Evolutionary conservation across 108 stramenopile genomes (phyloP).

Genomic region (Phaeodactylum tricornutum): DNA sequence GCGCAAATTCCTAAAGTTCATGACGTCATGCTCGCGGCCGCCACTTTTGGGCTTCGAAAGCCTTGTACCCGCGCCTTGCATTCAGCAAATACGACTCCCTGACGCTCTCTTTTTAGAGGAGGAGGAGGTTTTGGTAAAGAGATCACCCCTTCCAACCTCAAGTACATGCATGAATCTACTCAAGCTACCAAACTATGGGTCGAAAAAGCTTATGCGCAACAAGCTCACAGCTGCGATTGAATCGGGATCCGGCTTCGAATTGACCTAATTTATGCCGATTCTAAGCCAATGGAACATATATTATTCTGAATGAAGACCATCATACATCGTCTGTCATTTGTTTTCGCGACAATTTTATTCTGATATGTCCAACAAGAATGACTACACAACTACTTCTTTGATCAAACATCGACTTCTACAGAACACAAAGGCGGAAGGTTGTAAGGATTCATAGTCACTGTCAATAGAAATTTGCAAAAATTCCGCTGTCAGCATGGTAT

Average conservation of each 20-base stretch:
- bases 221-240: constrained; percentile 95
- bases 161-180: constrained; percentile 97
- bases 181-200: constrained; percentile 92
- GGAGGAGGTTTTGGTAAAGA: constrained; percentile 36
- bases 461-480: too few species aligned
- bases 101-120: constrained; percentile 27
- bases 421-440: too few species aligned
- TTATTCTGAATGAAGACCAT: too few species aligned
- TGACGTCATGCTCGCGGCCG: constrained; percentile 91
- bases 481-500: too few species aligned
- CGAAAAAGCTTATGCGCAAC: constrained; percentile 66
- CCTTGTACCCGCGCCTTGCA: constrained; percentile 81
- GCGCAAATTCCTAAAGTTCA: constrained; percentile 85
- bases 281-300: too few species aligned
- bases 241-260: constrained; percentile 93
- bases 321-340: too few species aligned
- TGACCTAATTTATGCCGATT: constrained; percentile 74
- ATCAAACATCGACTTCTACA: too few species aligned
- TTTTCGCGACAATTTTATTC: too few species aligned
- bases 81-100: constrained; percentile 81
- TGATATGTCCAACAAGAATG: too few species aligned
- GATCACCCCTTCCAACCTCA: constrained; percentile 76
- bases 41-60: constrained; percentile 91
- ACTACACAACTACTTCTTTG: too few species aligned
- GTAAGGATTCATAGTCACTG: too few species aligned